These are phyloP conservation scores for Candida railenensis DNA, from an alignment of 805 yeast species.

Conservation along the genomic window DNA sequence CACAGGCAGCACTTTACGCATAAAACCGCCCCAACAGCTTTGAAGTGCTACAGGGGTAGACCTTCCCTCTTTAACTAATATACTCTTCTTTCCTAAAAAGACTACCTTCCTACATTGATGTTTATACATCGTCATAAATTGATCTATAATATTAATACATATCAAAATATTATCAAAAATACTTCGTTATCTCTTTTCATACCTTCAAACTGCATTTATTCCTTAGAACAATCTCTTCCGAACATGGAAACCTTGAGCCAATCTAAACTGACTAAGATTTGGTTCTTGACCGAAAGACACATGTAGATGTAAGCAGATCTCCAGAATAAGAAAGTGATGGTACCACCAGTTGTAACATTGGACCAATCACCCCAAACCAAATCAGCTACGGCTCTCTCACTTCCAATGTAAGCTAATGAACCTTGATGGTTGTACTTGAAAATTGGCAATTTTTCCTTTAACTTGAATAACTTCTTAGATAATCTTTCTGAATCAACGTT, in stretches of 20 bases:
- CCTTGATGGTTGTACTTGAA: conserved; percentile 89
- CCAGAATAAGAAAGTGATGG: conserved; percentile 90
- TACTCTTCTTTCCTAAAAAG: too few species aligned
- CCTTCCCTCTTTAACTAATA: too few species aligned
- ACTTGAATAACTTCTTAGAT: conserved; percentile 44
- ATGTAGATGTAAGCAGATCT: conserved; percentile 89
- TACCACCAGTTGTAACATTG: conserved; percentile 79
- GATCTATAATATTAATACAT: background rate
- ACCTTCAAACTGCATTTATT: conserved; percentile 33
- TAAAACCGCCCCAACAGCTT: background rate
- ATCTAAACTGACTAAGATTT: conserved; percentile 79
- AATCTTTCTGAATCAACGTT: conserved; percentile 42
- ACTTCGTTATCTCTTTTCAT: background rate
- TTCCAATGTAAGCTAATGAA: conserved; percentile 90
- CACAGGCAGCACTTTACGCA: conserved; percentile 36
- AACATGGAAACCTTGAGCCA: conserved; percentile 86
- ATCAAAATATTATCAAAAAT: background rate
- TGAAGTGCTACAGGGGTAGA: too few species aligned
- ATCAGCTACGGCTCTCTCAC: conserved; percentile 93
- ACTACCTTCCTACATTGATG: too few species aligned
- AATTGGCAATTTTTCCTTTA: conserved; percentile 47
- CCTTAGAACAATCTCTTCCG: conserved; percentile 93
- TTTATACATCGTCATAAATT: too few species aligned
- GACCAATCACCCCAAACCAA: conserved; percentile 77
- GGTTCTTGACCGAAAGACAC: conserved; percentile 88